Conservation (phyloP, 2,329 filamentous ascomycete species). For the Leptodontidium sp. region DNA sequence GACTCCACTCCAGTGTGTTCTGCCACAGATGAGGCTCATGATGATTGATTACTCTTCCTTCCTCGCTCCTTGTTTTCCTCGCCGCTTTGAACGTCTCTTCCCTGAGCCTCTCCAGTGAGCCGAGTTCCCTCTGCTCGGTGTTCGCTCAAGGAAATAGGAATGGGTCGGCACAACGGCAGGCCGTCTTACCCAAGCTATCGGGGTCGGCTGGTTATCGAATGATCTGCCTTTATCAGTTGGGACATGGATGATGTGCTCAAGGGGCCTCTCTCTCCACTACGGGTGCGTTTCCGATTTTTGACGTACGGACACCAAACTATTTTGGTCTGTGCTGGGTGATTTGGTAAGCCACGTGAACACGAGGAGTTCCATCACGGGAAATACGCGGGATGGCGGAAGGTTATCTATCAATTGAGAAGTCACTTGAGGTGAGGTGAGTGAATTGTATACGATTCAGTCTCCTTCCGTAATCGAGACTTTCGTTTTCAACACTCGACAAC, state of each 20-base stretch:
- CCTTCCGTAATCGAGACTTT: not conserved
- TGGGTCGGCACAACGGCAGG: slow-evolving; percentile 3
- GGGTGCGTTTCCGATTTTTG: not conserved
- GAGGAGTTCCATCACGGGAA: not conserved
- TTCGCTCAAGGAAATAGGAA: not conserved
- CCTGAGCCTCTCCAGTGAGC: too few species aligned
- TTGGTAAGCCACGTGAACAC: slow-evolving; percentile 5
- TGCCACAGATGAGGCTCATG: slow-evolving; percentile 23
- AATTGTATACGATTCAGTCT: too few species aligned
- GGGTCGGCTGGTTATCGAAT: slow-evolving; percentile 22
- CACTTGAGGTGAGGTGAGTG: too few species aligned
- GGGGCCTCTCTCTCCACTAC: not conserved
- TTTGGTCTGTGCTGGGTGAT: not conserved
- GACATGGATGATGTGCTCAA: not conserved
- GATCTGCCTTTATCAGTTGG: not conserved
- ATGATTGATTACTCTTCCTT: not conserved
- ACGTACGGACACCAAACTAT: not conserved
- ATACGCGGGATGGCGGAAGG: too few species aligned
- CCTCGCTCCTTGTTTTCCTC: not conserved
- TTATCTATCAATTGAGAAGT: too few species aligned
- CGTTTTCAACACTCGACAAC: not conserved
- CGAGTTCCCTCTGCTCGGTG: slow-evolving; percentile 5
- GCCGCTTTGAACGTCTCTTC: not conserved
- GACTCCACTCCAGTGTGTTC: not conserved
- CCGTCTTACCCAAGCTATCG: slow-evolving; percentile 20